A percentile compares a stretch with the other conserved stretches of the same genome.
Evolutionary conservation across 1,139 yeast species (phyloP).

Genomic region (Trichomonascaceae sp.): DNA sequence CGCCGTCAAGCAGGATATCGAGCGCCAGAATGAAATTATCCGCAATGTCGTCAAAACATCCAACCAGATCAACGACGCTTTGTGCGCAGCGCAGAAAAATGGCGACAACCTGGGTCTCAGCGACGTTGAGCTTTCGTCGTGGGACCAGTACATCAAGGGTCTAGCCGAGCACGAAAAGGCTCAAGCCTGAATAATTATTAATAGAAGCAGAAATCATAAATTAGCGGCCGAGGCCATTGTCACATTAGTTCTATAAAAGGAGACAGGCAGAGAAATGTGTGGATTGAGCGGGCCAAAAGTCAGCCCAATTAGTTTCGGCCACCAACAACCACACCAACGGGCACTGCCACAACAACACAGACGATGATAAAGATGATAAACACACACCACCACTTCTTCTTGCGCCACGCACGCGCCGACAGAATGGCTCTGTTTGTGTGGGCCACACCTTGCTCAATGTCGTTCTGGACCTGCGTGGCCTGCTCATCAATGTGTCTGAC

Average conservation of each 20-base stretch:
- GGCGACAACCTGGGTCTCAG: slow-evolving; percentile 10
- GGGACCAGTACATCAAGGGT: no score
- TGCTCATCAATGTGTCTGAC: slow-evolving; percentile 75
- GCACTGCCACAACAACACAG: slow-evolving; percentile 51
- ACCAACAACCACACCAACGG: slow-evolving; percentile 19
- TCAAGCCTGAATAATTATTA: no score
- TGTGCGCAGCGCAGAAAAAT: slow-evolving; percentile 6
- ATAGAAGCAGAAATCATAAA: no score
- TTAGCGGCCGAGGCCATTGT: no score
- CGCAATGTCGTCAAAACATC: slow-evolving; percentile 18
- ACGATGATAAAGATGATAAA: slow-evolving; percentile 51
- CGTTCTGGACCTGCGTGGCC: slow-evolving; percentile 72
- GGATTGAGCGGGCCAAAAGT: no score
- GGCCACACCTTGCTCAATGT: slow-evolving; percentile 88
- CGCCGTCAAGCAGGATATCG: slow-evolving; percentile 39
- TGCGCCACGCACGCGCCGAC: slow-evolving; percentile 83
- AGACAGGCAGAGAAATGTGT: no score
- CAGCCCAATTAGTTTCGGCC: slow-evolving; percentile 1
- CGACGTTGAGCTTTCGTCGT: slow-evolving; percentile 13
- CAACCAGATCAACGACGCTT: slow-evolving; percentile 13
- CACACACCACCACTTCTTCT: slow-evolving; percentile 81
- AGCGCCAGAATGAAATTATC: slow-evolving; percentile 29
- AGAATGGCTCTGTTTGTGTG: slow-evolving; percentile 86
- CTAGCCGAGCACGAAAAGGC: no score
- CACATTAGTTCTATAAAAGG: no score